Conservation (phyloP, 139 green algal species). For the Chlorella sp. region DNA sequence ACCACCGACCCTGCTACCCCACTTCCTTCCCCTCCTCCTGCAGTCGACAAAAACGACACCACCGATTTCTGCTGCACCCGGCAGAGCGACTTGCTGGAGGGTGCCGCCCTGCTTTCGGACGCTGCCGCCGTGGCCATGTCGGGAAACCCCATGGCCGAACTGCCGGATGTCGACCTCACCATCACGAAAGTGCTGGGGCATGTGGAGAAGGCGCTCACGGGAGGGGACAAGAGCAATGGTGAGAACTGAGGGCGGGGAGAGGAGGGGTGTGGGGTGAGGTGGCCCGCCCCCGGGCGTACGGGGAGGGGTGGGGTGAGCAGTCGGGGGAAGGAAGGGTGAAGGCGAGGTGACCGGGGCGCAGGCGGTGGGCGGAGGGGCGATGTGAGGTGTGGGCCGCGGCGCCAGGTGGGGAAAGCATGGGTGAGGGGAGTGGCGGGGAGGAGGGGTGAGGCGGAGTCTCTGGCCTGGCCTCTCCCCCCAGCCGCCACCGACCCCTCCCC, state of each 20-base stretch:
- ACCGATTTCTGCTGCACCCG: not conserved
- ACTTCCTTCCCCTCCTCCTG: not conserved
- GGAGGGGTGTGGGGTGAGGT: too few relatives aligned
- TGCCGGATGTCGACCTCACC: not conserved
- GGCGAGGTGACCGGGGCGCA: too few relatives aligned
- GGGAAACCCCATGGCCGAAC: not conserved
- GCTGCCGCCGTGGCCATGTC: not conserved
- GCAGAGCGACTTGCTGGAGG: conserved; percentile 17
- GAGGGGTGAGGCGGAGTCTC: too few relatives aligned
- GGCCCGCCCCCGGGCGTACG: too few relatives aligned
- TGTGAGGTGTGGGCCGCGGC: too few relatives aligned
- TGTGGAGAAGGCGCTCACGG: not conserved
- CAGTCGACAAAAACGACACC: not conserved
- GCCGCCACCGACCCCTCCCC: too few relatives aligned
- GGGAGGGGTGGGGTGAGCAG: too few relatives aligned
- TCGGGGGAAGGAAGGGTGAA: too few relatives aligned
- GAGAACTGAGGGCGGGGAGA: not conserved
- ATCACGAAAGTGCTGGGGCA: not conserved
- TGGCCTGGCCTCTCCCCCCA: too few relatives aligned
- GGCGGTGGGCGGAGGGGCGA: too few relatives aligned
- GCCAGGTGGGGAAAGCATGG: too few relatives aligned
- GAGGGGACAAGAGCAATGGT: not conserved
- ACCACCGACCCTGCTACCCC: not conserved
- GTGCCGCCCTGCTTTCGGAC: not conserved
- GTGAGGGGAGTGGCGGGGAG: too few relatives aligned